Conservation (phyloP, 768 basidiomycete species). For the Phlebiopsis gigantea region DNA sequence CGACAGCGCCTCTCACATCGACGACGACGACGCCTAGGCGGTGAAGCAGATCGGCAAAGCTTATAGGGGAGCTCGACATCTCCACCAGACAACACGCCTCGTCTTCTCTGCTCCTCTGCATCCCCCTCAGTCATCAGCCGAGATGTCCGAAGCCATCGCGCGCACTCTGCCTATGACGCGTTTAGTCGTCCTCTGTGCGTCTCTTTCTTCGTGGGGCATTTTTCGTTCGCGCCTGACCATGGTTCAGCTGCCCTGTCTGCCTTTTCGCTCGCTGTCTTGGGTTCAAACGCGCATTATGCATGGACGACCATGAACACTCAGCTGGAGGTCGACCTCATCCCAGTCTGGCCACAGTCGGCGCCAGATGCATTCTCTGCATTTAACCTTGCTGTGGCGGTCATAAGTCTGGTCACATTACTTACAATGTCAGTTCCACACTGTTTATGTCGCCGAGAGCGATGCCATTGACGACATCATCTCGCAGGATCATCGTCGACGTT, state of each 20-base stretch:
- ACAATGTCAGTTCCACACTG: slow-evolving; percentile 15
- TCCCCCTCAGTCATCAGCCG: background rate
- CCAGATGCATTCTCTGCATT: slow-evolving; percentile 15
- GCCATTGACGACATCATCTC: background rate
- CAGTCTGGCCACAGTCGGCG: slow-evolving; percentile 9
- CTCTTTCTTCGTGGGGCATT: background rate
- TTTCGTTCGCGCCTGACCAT: background rate
- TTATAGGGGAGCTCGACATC: too few species aligned
- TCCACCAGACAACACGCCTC: too few species aligned
- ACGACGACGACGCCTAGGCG: too few species aligned
- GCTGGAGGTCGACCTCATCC: slow-evolving; percentile 6
- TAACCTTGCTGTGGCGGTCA: slow-evolving; percentile 17
- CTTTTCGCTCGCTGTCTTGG: slow-evolving; percentile 9
- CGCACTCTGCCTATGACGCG: slow-evolving; percentile 13
- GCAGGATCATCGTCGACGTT: slow-evolving; percentile 24
- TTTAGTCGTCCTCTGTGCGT: slow-evolving; percentile 12
- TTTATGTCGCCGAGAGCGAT: background rate
- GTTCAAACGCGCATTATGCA: slow-evolving; percentile 7
- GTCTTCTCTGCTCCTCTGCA: too few species aligned
- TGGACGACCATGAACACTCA: slow-evolving; percentile 6
- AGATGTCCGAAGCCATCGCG: slow-evolving; percentile 2
- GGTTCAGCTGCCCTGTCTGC: background rate
- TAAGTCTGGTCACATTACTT: slow-evolving; percentile 16
- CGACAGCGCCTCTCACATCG: background rate
- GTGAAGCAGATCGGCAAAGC: too few species aligned